A percentile compares a stretch with the other conserved stretches of the same genome.
Conservation (phyloP, 2,329 filamentous ascomycete species). For the Macrophomina tecta region DNA sequence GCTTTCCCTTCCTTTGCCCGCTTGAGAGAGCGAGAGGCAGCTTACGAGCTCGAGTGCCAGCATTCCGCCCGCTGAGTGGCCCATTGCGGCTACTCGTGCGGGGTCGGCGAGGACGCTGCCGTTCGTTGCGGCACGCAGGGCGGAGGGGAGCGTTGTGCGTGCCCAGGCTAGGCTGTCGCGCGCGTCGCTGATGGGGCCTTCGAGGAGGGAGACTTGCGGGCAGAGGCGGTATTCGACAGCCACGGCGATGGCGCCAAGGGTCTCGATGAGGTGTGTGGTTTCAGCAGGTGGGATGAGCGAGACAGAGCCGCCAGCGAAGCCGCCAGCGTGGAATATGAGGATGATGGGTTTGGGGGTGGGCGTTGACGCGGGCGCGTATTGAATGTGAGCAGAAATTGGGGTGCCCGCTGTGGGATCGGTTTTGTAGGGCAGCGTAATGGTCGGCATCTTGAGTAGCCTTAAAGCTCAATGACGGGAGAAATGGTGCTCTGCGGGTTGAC, state of each 20-base stretch:
- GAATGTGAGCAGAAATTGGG: conserved; percentile 11
- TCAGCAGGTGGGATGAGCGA: neutral
- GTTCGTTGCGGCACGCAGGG: conserved; percentile 28
- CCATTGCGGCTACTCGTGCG: conserved; percentile 42
- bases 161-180: conserved; percentile 47
- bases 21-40: conserved; percentile 34
- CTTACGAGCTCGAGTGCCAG: conserved; percentile 54
- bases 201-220: conserved; percentile 40
- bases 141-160: conserved; percentile 39
- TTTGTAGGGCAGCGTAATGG: conserved; percentile 6
- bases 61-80: conserved; percentile 46
- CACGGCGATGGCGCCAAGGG: conserved; percentile 32
- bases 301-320: conserved; percentile 8
- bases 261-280: neutral
- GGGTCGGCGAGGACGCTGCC: conserved; percentile 35
- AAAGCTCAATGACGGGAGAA: neutral
- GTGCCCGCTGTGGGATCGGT: neutral
- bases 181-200: conserved; percentile 43
- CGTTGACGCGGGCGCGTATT: neutral
- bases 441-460: neutral
- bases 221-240: conserved; percentile 39
- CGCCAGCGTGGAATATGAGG: conserved; percentile 20
- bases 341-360: neutral
- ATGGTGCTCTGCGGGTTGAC: neutral
- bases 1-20: too few relatives aligned